phyloP scores from a whole-genome alignment of 306 rosid genomes.

The Cotoneaster glaucophyllus region DNA sequence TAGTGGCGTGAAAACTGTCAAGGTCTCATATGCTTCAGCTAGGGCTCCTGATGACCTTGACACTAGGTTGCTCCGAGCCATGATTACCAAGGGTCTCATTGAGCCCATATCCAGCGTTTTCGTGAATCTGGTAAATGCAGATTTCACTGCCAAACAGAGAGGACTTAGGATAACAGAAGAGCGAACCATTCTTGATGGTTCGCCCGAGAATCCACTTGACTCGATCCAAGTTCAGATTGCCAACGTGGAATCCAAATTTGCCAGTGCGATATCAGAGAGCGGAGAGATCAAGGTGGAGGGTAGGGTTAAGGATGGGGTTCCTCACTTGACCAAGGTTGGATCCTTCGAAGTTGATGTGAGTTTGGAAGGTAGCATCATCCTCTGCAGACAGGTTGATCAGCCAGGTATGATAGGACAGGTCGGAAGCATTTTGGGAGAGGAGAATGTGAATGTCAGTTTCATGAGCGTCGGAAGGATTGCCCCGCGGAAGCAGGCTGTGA shows the following conservation, averaged over 20 bases:
- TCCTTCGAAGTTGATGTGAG: constrained; percentile 95
- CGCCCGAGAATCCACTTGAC: constrained; percentile 84
- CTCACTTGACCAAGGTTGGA: constrained; percentile 92
- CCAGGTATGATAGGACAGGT: constrained; percentile 93
- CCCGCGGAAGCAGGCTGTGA: constrained; percentile 96
- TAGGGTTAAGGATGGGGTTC: constrained; percentile 78
- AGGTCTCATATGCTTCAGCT: constrained; percentile 77
- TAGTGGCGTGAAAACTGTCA: constrained; percentile 86
- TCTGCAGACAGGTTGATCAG: constrained; percentile 97
- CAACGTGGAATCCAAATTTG: constrained; percentile 85
- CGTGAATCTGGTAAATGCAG: constrained; percentile 93
- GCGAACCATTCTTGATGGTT: constrained; percentile 66
- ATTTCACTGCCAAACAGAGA: constrained; percentile 94
- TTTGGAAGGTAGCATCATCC: constrained; percentile 84
- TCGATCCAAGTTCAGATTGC: constrained; percentile 87
- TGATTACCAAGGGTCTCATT: constrained; percentile 94
- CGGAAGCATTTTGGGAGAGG: constrained; percentile 81
- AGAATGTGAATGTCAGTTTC: constrained; percentile 93
- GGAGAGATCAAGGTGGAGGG: constrained; percentile 93
- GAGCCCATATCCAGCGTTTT: constrained; percentile 92
- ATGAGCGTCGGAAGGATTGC: constrained; percentile 98
- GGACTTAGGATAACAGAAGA: constrained; percentile 89
- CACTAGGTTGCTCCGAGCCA: constrained; percentile 94
- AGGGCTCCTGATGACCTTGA: constrained; percentile 98
- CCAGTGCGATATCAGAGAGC: constrained; percentile 80